Evolutionary conservation across 1,139 yeast species (phyloP).

Genomic region (Geotrichum candidum): DNA sequence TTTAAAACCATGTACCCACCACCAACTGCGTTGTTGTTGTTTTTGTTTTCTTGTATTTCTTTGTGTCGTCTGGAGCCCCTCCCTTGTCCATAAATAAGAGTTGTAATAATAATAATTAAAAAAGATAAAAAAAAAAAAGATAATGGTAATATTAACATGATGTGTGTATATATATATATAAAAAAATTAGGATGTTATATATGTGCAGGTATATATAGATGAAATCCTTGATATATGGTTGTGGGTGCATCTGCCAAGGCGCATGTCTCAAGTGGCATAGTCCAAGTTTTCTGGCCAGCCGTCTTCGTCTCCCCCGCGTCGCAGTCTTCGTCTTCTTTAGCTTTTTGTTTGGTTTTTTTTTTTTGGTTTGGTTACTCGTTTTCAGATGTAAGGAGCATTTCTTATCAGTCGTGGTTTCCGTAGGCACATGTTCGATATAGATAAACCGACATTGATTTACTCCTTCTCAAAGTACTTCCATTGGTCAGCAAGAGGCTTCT

Average conservation of each 20-base stretch:
- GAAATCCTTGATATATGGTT: not conserved
- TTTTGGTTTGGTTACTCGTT: not conserved
- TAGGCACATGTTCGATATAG: too few species aligned
- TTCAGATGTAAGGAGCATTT: too few species aligned
- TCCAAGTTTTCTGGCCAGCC: not conserved
- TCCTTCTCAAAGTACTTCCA: constrained; percentile 34
- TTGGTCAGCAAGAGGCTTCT: constrained; percentile 38
- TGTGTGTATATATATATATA: not conserved
- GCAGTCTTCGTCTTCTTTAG: not conserved
- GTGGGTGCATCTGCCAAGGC: not conserved
- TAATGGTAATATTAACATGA: not conserved
- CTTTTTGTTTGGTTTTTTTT: not conserved
- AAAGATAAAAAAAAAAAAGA: not conserved
- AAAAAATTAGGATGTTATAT: not conserved
- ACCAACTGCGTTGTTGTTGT: not conserved
- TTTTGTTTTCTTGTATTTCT: not conserved
- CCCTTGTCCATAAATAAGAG: not conserved
- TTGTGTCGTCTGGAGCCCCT: not conserved
- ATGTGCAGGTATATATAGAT: not conserved
- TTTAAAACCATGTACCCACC: not conserved
- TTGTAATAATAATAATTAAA: not conserved
- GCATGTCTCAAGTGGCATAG: not conserved
- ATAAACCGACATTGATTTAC: constrained; percentile 8
- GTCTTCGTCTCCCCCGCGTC: not conserved
- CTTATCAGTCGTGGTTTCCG: not conserved